Evolutionary conservation across 768 basidiomycete species (phyloP).

Genomic region (Thelephora aurantiotincta): DNA sequence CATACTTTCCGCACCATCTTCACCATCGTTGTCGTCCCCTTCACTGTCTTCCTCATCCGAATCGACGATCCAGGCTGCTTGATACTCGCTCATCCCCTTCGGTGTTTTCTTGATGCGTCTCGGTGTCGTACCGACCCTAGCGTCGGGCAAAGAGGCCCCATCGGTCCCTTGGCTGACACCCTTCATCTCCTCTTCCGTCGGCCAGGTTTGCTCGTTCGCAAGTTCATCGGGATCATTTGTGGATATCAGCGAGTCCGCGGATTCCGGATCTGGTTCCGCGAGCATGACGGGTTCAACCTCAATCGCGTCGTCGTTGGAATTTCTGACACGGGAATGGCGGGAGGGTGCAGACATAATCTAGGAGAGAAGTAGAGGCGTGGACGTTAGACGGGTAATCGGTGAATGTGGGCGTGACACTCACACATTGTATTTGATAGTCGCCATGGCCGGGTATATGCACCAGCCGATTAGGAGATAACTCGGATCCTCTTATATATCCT

Average conservation of each 20-base stretch:
- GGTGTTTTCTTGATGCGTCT: slow-evolving; percentile 73
- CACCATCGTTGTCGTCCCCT: slow-evolving; percentile 17
- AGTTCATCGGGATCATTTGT: slow-evolving; percentile 82
- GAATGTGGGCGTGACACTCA: too few relatives aligned
- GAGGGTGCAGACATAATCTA: slow-evolving; percentile 62
- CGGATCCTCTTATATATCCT: slow-evolving; percentile 70
- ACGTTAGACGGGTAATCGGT: background rate
- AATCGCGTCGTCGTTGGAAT: slow-evolving; percentile 30
- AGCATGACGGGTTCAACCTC: slow-evolving; percentile 54
- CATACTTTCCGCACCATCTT: slow-evolving; percentile 16
- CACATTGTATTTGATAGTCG: slow-evolving; percentile 73
- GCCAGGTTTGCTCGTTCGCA: slow-evolving; percentile 96
- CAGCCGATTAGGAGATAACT: slow-evolving; percentile 70
- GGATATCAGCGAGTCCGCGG: slow-evolving; percentile 78
- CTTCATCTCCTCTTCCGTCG: slow-evolving; percentile 90
- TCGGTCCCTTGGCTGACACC: slow-evolving; percentile 18
- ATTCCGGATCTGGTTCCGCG: slow-evolving; percentile 45
- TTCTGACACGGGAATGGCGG: slow-evolving; percentile 20
- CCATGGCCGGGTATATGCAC: slow-evolving; percentile 81
- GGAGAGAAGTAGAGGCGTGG: background rate
- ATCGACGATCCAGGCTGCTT: slow-evolving; percentile 93
- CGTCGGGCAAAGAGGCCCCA: slow-evolving; percentile 38
- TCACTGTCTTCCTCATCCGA: slow-evolving; percentile 41
- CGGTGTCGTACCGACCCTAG: slow-evolving; percentile 59
- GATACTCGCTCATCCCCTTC: slow-evolving; percentile 93